These are phyloP conservation scores for Alternaria angustiovoidea DNA, from an alignment of 2,329 filamentous ascomycete species.

Conservation along the genomic window DNA sequence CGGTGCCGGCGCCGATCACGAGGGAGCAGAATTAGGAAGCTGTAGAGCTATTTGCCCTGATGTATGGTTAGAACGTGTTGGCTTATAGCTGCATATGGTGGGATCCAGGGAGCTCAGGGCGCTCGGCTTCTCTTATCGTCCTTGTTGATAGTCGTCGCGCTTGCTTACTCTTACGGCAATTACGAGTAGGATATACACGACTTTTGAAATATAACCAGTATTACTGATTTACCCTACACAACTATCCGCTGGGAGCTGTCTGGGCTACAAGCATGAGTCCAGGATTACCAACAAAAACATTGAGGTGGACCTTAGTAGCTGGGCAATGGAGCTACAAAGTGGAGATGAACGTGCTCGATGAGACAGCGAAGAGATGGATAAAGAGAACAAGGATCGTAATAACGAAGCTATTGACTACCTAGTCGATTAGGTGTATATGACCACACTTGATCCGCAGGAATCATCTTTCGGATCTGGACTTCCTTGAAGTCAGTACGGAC, in stretches of 20 bases:
- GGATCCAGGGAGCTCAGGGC: background rate
- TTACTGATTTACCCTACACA: too few relatives aligned
- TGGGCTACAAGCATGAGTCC: background rate
- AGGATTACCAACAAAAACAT: background rate
- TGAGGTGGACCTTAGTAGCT: background rate
- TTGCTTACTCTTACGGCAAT: background rate
- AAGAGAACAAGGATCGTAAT: background rate
- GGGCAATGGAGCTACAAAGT: background rate
- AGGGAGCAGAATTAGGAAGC: background rate
- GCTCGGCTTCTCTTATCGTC: background rate
- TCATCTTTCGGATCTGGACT: background rate
- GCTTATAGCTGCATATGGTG: background rate
- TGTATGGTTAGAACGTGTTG: background rate
- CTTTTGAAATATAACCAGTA: background rate
- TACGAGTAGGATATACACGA: background rate
- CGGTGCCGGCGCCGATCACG: background rate
- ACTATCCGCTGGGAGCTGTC: background rate
- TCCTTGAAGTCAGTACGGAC: background rate
- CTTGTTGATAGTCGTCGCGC: rapidly evolving
- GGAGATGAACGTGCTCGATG: background rate
- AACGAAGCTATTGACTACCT: background rate
- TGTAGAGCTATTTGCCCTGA: background rate
- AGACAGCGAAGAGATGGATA: background rate
- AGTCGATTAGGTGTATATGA: background rate
- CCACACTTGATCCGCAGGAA: background rate